Base-by-base conservation (phyloP, 768 basidiomycete species). In the Pleurotus pulmonarius region DNA sequence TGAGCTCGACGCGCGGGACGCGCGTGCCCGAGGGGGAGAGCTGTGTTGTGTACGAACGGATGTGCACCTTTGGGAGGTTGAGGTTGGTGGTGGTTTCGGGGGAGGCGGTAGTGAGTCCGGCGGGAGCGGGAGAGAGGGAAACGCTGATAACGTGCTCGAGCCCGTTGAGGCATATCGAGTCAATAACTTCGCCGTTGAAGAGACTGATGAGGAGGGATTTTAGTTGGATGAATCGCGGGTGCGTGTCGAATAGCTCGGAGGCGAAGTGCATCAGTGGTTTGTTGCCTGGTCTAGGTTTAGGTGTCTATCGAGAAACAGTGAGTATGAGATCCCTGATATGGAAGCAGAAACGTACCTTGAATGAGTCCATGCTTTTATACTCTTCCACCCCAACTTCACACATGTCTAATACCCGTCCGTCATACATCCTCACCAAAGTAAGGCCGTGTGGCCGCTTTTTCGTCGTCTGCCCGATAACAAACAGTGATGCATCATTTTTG, bases 211-310 rank as follows among this genome's bases (percentile, higher is more conserved):
- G 81, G 66, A 96, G 77, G 1, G 92, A 95, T 75, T 97, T 98
- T 62, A 98, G 79, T 66, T 95, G 94, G 5, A 87, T 75, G 69
- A 90, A 95, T 9, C 93, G 87, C 1, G 96, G 94, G 69, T 98
- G 94, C 1, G 92, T 86, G 63, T 96, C 94, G 70, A 98, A 99
- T 8, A 98, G 80, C 59, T 93, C 92, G 0, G 94, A 95, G 12
- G 94, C 92, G 67, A 99, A 99, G 67, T 96, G 93, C 80, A 99
- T 86, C 61, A 98, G 72, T 46, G 97, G 96, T 63, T 91, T 88
- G 63, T 93, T 85, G 8, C 94, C 96, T 20, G 89, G 85, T 3
- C 93, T 88, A 12, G 89, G 86, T 82, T 96, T 98, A 20, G 85
- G 78, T 41, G 90, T 88, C 97, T 94, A 65, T 13, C n/a, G 18